Base-by-base conservation (phyloP, 352 stramenopile genomes). In the Pythium plurisporium region DNA sequence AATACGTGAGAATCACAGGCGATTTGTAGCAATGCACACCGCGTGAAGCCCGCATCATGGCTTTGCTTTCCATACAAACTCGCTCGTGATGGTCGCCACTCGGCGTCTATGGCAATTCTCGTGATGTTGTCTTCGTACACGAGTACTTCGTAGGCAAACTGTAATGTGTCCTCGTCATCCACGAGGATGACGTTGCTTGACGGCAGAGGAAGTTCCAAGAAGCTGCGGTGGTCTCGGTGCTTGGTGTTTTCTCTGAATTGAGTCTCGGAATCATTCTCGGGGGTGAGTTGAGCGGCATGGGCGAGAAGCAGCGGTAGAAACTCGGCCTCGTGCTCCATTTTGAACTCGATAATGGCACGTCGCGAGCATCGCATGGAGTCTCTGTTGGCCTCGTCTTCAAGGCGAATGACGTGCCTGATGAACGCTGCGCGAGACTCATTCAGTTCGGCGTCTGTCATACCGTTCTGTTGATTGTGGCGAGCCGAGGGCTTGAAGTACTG, bases 1-100 rank as follows among this genome's bases (percentile, higher is more conserved):
- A 91, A 88, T 29, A 82, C 80, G 40, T 85, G 74, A 29, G 67
- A 70, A 19, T 73, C 68, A 34, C 77, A 88, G 22, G 80, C 77
- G 43, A 88, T 60, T 27, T 88, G 77, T 25, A 91, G 69, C 38
- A 88, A 70, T 0, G 80, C 76, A 46, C 76, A 87, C 20, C 79
- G 82, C 12, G 76, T 85, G 30, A 77, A 74, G 14, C 64, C 49
- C 9, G 25, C 19, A 25, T 29, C 5, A 43, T 43, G 8, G 37
- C 9, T 9, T 20, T 20, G 31, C 9, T 31, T 52, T 6, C 4
- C 27, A 29, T 52, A 5, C 2, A 11, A 19, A 29, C 15, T 52
- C 30, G 33, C 17, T 52, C 3, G 20, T 34, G 81, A 72, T 5
- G 77, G 77, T 10, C 76, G 73, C 80, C 80, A 90, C 54, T 90